Percentiles rank a stretch among this genome's conserved stretches.
phyloP scores from a whole-genome alignment of 106 monocot genomes.

The Allium sativum region DNA sequence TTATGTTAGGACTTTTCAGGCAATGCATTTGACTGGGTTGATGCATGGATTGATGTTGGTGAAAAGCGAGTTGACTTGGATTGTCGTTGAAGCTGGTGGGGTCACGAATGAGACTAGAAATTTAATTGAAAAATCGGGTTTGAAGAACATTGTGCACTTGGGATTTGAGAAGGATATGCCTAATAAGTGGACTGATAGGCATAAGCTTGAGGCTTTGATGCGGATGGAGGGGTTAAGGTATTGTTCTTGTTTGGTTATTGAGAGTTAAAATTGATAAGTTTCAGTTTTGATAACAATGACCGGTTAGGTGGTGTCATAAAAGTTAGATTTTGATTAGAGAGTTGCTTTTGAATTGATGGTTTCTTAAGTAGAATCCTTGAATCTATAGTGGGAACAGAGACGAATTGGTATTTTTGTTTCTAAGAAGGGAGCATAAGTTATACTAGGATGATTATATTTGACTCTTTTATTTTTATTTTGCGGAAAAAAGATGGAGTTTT shows the following conservation, averaged over 20 bases:
- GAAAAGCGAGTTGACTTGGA: slow-evolving; percentile 72
- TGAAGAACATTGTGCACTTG: slow-evolving; percentile 37
- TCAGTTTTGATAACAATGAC: no score
- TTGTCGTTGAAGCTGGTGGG: slow-evolving; percentile 85
- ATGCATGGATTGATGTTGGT: slow-evolving; percentile 62
- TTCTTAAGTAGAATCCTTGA: no score
- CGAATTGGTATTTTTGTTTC: no score
- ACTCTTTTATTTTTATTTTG: no score
- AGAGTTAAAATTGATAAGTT: no score
- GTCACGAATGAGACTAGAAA: slow-evolving; percentile 45
- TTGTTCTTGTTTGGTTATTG: neutral
- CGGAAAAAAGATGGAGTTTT: no score
- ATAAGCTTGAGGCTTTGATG: slow-evolving; percentile 60
- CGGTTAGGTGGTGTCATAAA: no score
- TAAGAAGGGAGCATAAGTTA: no score
- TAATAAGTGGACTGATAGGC: slow-evolving; percentile 47
- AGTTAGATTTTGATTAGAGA: no score
- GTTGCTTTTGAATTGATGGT: no score
- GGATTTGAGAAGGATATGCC: slow-evolving; percentile 52
- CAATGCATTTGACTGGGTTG: slow-evolving; percentile 70
- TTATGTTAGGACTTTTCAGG: slow-evolving; percentile 85
- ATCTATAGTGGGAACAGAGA: no score
- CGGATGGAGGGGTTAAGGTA: slow-evolving; percentile 72
- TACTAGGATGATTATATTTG: no score
- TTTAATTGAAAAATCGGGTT: slow-evolving; percentile 21